Evolutionary conservation across 805 yeast genomes (phyloP), one percentile per base, ranked within the genome.

Genomic region (Yarrowia sp.): DNA sequence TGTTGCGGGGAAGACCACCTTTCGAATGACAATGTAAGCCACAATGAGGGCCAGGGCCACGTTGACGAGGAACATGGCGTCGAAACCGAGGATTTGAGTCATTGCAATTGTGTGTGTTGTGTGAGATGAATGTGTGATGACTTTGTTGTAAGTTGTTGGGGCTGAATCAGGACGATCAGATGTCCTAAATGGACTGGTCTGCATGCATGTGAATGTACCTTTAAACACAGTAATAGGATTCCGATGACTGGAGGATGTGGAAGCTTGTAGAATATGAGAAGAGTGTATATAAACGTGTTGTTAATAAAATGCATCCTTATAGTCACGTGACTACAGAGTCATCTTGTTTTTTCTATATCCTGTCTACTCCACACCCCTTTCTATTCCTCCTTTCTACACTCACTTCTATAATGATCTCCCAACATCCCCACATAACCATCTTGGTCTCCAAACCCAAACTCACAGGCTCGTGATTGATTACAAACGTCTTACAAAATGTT

Each of bases 201-300:
- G 54, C 43, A 51, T 54, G 61, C 61, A 54, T 54, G 61, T 54
- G 61, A 54, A 54, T 52, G 30, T n/a, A n/a, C n/a, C n/a, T n/a
- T n/a, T n/a, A n/a, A n/a, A n/a, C n/a, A 22, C 21, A 32, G 21
- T 11, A 48, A 19, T 48, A 32, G 40, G 3, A 12, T 30, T 12
- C 11, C 3, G 26, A 30, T n/a, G 19, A 26, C 19, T 44, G 33
- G 49, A 22, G 28, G 48, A 8, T 21, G 12, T n/a, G 11, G 4
- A 12, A 33, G 7, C 16, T 4, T 16, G 17, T 33, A 33, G 17
- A 33, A 33, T 3, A 33, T 16, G 36, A 26, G 30, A 26, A 8
- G 8, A 26, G 30, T 26, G 30, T n/a, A n/a, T n/a, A n/a, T n/a
- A n/a, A 26, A 26, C 30, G 30, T 26, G 30, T 26, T 26, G 30